Evolutionary conservation across 371 early-diverging fungal species (phyloP), one percentile per base, ranked within the genome.

Genomic region (Mucor mucedo): DNA sequence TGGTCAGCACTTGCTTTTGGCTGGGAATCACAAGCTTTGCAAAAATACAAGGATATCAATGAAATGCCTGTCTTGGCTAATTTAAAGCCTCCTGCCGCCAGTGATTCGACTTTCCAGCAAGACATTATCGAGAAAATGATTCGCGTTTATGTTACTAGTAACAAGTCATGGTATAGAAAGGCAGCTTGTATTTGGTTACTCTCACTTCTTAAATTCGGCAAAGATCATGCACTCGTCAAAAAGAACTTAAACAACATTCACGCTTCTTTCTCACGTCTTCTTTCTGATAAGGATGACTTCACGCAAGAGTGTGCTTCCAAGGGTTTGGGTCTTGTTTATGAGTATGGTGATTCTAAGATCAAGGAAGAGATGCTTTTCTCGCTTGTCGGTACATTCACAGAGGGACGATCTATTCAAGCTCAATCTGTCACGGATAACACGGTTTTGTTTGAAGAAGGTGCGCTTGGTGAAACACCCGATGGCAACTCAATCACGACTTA

Each of bases 301-400:
- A 89, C 89, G 6, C 91, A 91, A 57, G 93, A 93, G 50, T 85
- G 92, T 10, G 94, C 96, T 3, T 92, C 95, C 21, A 94, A 93
- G 60, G 94, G 95, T 13, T 82, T 95, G 42, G 93, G 94, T 13
- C 75, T 95, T 10, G 88, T 95, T 0, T 96, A 95, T 63, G 94
- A 95, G 58, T 79, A 91, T 54, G 94, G 94, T 10, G 91, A 94
- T 67, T 81, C 82, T 11, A 73, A 76, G 3, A 79, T 92, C 29
- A 87, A 90, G 49, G 85, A 87, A 56, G 84, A 87, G 50, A 83
- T 89, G 71, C 74, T 87, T 1, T 79, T 76, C 35, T 87, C 87
- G 0, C 75, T 87, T 30, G 86, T 89, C 0, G 85, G 81, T 44
- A 89, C 81, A 54, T 87, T 84, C 71, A 84, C 78, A 2, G 87